Evolutionary conservation across 371 early-diverging fungal species (phyloP).

Genomic region (Actinomortierella wolfii): DNA sequence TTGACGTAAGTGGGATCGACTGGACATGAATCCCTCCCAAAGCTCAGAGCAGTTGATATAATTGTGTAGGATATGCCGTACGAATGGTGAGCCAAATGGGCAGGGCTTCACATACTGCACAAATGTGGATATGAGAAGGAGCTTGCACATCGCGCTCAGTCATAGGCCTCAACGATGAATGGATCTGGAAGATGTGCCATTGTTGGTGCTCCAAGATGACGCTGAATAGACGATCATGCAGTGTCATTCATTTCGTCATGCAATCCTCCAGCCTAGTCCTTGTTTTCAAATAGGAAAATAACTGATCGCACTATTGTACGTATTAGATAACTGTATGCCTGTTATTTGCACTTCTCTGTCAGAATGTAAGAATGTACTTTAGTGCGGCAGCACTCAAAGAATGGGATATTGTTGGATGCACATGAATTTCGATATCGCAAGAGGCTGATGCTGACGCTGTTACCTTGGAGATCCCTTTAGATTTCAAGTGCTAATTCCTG

Average conservation of each 20-base stretch:
- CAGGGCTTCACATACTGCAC: neutral
- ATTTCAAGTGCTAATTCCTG: neutral
- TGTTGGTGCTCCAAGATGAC: constrained; percentile 1
- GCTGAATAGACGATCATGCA: neutral
- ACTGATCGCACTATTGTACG: neutral
- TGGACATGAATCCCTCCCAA: constrained; percentile 1
- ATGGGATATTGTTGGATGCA: neutral
- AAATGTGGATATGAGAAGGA: neutral
- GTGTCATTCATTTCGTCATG: neutral
- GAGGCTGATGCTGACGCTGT: constrained; percentile 2
- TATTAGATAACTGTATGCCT: too few species aligned
- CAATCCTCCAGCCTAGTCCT: constrained; percentile 1
- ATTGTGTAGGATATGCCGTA: constrained; percentile 1
- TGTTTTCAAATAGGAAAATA: constrained; percentile 1
- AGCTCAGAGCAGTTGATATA: constrained; percentile 1
- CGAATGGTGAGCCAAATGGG: neutral
- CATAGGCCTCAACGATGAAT: neutral
- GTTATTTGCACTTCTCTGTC: neutral
- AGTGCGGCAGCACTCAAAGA: neutral
- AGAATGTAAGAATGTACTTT: neutral
- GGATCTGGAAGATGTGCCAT: neutral
- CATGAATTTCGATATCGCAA: constrained; percentile 1
- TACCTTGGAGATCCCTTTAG: neutral
- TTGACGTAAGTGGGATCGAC: neutral
- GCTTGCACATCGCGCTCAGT: neutral